These are phyloP conservation scores for Penicillium malachiteum DNA, from an alignment of 495 filamentous ascomycete genomes.

Conservation along the genomic window DNA sequence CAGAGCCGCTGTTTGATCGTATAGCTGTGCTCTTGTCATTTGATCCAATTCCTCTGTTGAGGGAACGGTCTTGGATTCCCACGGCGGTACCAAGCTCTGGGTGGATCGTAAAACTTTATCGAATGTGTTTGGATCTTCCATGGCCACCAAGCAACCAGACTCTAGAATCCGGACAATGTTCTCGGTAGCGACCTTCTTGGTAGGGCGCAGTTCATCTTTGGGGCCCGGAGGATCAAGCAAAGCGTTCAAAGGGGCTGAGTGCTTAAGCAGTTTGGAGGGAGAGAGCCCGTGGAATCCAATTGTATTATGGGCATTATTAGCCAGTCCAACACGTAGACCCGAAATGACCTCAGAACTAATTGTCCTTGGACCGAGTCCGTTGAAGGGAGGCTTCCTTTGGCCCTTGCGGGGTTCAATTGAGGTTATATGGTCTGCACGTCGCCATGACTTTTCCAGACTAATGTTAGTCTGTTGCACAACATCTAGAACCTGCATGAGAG, in stretches of 20 bases:
- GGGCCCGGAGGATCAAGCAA: conserved; percentile 22
- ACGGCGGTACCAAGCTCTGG: conserved; percentile 38
- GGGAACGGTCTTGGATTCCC: conserved; percentile 24
- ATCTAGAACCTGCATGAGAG: conserved; percentile 27
- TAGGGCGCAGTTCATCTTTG: conserved; percentile 21
- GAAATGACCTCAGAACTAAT: conserved; percentile 59
- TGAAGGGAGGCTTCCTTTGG: conserved; percentile 28
- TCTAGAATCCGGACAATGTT: conserved; percentile 54
- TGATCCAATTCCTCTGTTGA: conserved; percentile 20
- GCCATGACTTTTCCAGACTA: conserved; percentile 36
- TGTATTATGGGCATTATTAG: conserved; percentile 38
- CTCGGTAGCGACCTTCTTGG: conserved; percentile 42
- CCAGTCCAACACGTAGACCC: conserved; percentile 51
- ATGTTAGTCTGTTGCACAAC: conserved; percentile 34
- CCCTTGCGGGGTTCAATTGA: conserved; percentile 15
- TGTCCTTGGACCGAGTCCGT: conserved; percentile 48
- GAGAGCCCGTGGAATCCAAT: conserved; percentile 28
- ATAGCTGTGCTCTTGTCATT: conserved; percentile 32
- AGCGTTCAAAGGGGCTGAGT: conserved; percentile 23
- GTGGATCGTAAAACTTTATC: conserved; percentile 34
- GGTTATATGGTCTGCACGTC: conserved; percentile 23
- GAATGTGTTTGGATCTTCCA: conserved; percentile 40
- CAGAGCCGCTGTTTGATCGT: conserved; percentile 38
- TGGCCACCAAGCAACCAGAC: conserved; percentile 38
- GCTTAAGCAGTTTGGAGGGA: conserved; percentile 21